phyloP scores from a whole-genome alignment of 371 early-diverging fungal genomes.

The Zychaea mexicana region DNA sequence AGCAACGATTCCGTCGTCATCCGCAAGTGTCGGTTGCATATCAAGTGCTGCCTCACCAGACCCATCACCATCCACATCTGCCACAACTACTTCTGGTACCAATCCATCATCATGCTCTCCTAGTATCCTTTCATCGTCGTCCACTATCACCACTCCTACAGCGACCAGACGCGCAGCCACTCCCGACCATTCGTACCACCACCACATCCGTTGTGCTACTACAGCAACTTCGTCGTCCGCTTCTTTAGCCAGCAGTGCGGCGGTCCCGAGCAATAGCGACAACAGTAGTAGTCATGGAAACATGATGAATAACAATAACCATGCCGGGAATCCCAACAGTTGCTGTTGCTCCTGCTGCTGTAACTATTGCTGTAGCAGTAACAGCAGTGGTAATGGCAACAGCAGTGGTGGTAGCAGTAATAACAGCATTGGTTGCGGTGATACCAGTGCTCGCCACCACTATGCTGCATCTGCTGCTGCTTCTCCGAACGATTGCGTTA shows the following conservation, averaged over 20 bases:
- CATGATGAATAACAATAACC: too few species aligned
- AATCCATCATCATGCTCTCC: background rate
- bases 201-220: conserved; percentile 16
- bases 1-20: conserved; percentile 9
- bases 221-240: background rate
- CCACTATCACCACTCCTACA: conserved; percentile 7
- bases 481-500: background rate
- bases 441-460: background rate
- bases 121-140: background rate
- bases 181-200: conserved; percentile 29
- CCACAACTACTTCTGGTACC: conserved; percentile 20
- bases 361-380: conserved; percentile 2
- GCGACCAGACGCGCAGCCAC: conserved; percentile 31
- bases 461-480: background rate
- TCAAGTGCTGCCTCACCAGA: conserved; percentile 8
- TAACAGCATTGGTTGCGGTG: background rate
- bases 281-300: background rate
- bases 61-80: conserved; percentile 19
- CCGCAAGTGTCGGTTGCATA: conserved; percentile 16
- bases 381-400: conserved; percentile 11
- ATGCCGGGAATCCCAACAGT: background rate
- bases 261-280: conserved; percentile 6
- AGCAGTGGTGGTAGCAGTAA: conserved; percentile 10
- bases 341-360: background rate
- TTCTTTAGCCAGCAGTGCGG: conserved; percentile 13